Evolutionary conservation across 1,284 basidiomycete species (phyloP).

Genomic region (Coniophora puteana): DNA sequence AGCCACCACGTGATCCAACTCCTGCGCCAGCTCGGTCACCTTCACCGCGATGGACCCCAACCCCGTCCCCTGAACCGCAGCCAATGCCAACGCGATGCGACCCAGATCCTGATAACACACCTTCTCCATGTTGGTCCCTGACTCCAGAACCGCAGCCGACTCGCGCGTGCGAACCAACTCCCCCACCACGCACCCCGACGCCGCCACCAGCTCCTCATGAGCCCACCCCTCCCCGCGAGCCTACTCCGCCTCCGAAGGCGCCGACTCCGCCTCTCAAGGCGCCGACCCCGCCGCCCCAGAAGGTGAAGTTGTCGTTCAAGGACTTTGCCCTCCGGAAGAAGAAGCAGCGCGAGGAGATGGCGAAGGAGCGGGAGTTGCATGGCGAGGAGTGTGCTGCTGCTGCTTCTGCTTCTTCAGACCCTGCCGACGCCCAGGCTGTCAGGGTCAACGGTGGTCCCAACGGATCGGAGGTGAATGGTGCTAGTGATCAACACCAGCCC

Average conservation of each 20-base stretch:
- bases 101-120: too few species aligned
- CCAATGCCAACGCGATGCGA: too few species aligned
- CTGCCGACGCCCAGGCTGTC: too few species aligned
- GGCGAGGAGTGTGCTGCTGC: conserved; percentile 1
- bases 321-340: conserved; percentile 47
- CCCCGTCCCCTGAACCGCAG: too few species aligned
- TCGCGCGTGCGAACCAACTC: neutral
- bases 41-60: too few species aligned
- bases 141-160: neutral
- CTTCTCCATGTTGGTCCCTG: too few species aligned
- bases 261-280: conserved; percentile 16
- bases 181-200: conserved; percentile 2
- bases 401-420: too few species aligned
- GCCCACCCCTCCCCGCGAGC: conserved; percentile 7
- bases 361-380: conserved; percentile 8
- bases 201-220: neutral
- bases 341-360: conserved; percentile 32
- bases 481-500: too few species aligned
- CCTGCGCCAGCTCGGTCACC: too few species aligned
- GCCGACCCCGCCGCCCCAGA: conserved; percentile 26
- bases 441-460: too few species aligned
- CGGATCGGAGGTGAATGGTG: too few species aligned
- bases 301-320: conserved; percentile 47
- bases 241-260: conserved; percentile 10
- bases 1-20: too few species aligned